Evolutionary conservation across 2,329 filamentous ascomycete species (phyloP), one percentile per base, ranked within the genome.

Genomic region (Fusarium veterinarium): DNA sequence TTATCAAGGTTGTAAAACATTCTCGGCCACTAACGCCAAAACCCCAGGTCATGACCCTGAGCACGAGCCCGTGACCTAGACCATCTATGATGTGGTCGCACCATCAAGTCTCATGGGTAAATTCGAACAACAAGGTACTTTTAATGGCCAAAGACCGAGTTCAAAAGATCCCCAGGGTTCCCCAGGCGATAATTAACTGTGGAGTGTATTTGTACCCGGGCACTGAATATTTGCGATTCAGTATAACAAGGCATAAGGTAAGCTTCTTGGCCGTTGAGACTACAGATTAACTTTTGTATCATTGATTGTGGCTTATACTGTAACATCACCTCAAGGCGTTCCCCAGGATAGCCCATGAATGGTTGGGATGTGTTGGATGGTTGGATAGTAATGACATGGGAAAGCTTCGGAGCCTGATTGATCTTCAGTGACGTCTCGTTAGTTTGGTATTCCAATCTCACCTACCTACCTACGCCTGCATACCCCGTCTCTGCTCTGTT

Each of bases 341-440:
- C 35, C 48, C 45, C 48, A 46, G 48, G 49, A 65, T 49, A 44
- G 59, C 49, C 49, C 40, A 68, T 35, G 53, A 28, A 20, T 38
- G 33, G 49, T 35, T 23, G 30, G 46, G 46, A 37, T 25, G 31
- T 35, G 31, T 25, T 35, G 48, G 31, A 51, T 35, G 48, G 31
- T 25, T 51, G 48, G 31, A 52, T 35, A 52, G 19, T 6, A 52
- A 53, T 53, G 31, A 58, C 41, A 49, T 65, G 52, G 73, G 65
- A 30, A 53, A 69, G 68, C 72, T 74, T 70, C 52, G 71, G 71
- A 76, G 68, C 75, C 66, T 71, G 70, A 49, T 73, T 76, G 73
- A 77, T 77, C 71, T 73, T 66, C 66, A 73, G 65, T 74, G 75
- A 71, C 69, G 75, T 70, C 66, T 77, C 53, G 33, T 67, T 42